These are phyloP conservation scores for Penicillium sumatraense DNA, from an alignment of 2,329 filamentous ascomycete genomes.

Conservation along the genomic window DNA sequence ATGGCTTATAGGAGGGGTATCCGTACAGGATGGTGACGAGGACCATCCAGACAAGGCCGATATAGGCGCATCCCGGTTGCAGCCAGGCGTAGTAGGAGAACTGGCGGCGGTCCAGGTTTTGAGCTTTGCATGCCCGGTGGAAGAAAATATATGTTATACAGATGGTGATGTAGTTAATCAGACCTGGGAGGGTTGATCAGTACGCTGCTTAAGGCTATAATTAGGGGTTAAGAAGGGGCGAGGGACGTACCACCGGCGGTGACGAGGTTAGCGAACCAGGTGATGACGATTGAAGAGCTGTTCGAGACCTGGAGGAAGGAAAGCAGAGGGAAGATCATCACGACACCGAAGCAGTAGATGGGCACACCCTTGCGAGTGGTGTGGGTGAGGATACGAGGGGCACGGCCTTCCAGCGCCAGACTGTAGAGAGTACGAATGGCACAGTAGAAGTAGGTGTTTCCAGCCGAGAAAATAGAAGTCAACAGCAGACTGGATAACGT, in stretches of 20 bases:
- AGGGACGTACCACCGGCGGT: conserved; percentile 55
- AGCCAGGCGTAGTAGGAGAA: conserved; percentile 64
- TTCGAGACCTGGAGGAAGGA: conserved; percentile 58
- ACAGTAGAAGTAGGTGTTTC: conserved; percentile 61
- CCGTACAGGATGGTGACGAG: conserved; percentile 53
- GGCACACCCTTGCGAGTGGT: conserved; percentile 66
- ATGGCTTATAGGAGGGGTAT: conserved; percentile 57
- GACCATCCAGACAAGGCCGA: conserved; percentile 28
- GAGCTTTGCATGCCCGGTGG: conserved; percentile 58
- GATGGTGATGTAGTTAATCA: conserved; percentile 67
- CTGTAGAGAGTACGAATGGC: conserved; percentile 59
- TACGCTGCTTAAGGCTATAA: background rate
- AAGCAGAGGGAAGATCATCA: conserved; percentile 59
- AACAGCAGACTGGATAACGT: conserved; percentile 42
- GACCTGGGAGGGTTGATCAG: conserved; percentile 20
- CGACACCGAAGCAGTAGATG: conserved; percentile 60
- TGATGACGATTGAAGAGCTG: conserved; percentile 56
- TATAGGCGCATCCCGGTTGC: conserved; percentile 60
- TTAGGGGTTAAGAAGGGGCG: background rate
- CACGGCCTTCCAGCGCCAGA: conserved; percentile 58
- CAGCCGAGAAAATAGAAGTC: conserved; percentile 61
- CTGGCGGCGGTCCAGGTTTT: conserved; percentile 56
- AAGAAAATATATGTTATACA: conserved; percentile 63
- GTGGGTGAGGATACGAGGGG: conserved; percentile 60
- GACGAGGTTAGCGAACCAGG: conserved; percentile 61